phyloP scores from a whole-genome alignment of 2,329 filamentous ascomycete species.

The Pseudogymnoascus sp. region DNA sequence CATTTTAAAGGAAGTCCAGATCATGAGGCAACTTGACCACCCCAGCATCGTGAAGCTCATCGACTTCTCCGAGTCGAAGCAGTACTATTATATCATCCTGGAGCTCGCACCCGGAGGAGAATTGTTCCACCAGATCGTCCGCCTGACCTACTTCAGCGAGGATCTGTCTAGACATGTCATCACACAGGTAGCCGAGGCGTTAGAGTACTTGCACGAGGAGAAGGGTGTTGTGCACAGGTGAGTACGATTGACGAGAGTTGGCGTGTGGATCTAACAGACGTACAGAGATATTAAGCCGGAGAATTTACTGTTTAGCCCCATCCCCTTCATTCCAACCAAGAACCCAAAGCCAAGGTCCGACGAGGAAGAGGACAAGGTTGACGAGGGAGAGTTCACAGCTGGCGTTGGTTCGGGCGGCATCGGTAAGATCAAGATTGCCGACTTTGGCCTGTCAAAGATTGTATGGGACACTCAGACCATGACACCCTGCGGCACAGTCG shows the following conservation, averaged over 20 bases:
- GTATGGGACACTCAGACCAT: conserved; percentile 98
- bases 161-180: conserved; percentile 93
- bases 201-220: conserved; percentile 91
- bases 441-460: conserved; percentile 95
- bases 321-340: conserved; percentile 72
- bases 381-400: conserved; percentile 86
- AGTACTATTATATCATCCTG: conserved; percentile 97
- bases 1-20: conserved; percentile 96
- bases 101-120: conserved; percentile 94
- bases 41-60: conserved; percentile 92
- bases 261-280: conserved; percentile 23
- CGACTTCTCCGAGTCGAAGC: conserved; percentile 85
- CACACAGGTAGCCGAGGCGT: conserved; percentile 83
- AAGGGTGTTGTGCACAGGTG: conserved; percentile 96
- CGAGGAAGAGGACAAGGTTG: conserved; percentile 93
- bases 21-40: conserved; percentile 95
- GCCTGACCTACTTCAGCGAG: conserved; percentile 97
- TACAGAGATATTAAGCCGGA: conserved; percentile 94
- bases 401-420: conserved; percentile 85
- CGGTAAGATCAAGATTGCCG: conserved; percentile 91
- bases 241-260: conserved; percentile 28
- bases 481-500: conserved; percentile 98
- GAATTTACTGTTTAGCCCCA: conserved; percentile 89
- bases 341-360: conserved; percentile 72
- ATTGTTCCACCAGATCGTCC: conserved; percentile 96